Percentiles rank a stretch among this genome's conserved stretches.
Evolutionary conservation across 495 filamentous ascomycete genomes (phyloP).

Genomic region (Penicillium waksmanii): DNA sequence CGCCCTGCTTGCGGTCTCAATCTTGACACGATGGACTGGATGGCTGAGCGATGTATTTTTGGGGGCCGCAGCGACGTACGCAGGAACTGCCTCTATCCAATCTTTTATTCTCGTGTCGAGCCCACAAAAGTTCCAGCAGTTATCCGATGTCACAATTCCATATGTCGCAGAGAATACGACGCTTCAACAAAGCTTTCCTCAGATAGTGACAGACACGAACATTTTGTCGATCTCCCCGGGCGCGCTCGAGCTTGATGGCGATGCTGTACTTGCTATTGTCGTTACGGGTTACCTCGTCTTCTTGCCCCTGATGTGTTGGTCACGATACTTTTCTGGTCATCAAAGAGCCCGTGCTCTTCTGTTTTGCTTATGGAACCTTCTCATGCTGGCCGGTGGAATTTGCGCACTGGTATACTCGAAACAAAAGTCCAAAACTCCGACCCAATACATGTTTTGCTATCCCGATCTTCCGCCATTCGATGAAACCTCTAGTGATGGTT

Average conservation of each 20-base stretch:
- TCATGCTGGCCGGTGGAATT: constrained; percentile 39
- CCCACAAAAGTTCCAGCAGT: constrained; percentile 9
- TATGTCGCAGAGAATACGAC: constrained; percentile 24
- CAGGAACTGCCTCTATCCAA: constrained; percentile 39
- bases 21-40: constrained; percentile 39
- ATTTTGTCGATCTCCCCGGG: constrained; percentile 28
- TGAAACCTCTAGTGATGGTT: constrained; percentile 33
- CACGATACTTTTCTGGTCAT: constrained; percentile 26
- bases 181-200: constrained; percentile 26
- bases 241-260: constrained; percentile 36
- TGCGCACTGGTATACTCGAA: constrained; percentile 33
- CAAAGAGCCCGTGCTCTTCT: constrained; percentile 31
- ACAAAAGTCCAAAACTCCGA: constrained; percentile 16
- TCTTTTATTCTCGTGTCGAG: constrained; percentile 38
- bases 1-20: constrained; percentile 33
- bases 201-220: constrained; percentile 27
- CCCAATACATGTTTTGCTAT: constrained; percentile 41
- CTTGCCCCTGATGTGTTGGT: constrained; percentile 41
- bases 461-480: constrained; percentile 29
- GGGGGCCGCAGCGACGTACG: constrained; percentile 39
- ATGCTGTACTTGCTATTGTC: constrained; percentile 42
- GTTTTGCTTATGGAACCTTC: constrained; percentile 36
- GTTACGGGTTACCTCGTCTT: constrained; percentile 45
- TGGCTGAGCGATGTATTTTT: constrained; percentile 40
- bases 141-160: constrained; percentile 31